Conservation (phyloP, 805 yeast genomes). For the Hanseniaspora meyeri region DNA sequence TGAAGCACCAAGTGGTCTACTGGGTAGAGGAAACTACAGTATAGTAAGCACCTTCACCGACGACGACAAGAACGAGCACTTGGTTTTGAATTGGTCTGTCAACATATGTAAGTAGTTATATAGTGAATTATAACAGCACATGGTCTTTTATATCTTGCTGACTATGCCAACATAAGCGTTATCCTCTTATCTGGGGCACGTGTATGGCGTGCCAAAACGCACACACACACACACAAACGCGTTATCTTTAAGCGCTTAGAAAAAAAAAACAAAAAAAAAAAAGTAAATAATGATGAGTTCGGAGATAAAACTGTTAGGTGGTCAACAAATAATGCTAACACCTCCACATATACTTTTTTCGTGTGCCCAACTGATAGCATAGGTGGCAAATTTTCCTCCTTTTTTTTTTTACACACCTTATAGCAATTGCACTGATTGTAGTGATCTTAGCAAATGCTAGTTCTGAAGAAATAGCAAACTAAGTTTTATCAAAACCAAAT, state of each 20-base stretch:
- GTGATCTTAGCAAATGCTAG: no score
- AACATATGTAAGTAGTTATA: slow-evolving; percentile 57
- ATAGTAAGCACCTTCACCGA: slow-evolving; percentile 76
- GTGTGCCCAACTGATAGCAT: neutral
- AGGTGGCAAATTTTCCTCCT: neutral
- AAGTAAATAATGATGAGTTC: neutral
- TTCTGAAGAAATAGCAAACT: no score
- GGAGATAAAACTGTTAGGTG: neutral
- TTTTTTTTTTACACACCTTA: neutral
- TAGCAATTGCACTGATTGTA: neutral
- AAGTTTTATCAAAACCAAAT: neutral
- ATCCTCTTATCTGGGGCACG: neutral
- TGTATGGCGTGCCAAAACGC: no score
- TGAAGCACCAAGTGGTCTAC: slow-evolving; percentile 82
- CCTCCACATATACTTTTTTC: no score
- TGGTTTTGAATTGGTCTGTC: slow-evolving; percentile 74
- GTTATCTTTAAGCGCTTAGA: no score
- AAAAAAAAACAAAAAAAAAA: no score
- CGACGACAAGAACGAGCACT: slow-evolving; percentile 67
- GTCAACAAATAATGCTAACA: no score
- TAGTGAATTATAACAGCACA: no score
- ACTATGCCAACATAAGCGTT: no score
- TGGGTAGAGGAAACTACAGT: slow-evolving; percentile 76
- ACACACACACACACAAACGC: no score
- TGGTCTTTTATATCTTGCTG: no score